These are phyloP conservation scores for Arthrocladium fulminans DNA, from an alignment of 2,329 filamentous ascomycete genomes.

Conservation along the genomic window DNA sequence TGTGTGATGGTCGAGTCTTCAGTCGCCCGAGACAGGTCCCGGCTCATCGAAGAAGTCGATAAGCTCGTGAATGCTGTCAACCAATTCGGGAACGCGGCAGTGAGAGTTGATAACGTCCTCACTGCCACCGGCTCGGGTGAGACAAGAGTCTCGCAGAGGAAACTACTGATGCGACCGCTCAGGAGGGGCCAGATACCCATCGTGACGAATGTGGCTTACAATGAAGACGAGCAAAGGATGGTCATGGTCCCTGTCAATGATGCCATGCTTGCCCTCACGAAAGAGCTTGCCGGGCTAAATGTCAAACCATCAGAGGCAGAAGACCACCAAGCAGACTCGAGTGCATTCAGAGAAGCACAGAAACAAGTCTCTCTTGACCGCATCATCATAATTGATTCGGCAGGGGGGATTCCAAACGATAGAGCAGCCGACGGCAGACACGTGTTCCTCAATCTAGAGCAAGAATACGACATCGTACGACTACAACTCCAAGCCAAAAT, in stretches of 20 bases:
- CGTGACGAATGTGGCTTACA: slow-evolving; percentile 57
- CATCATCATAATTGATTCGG: slow-evolving; percentile 76
- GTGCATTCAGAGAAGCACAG: slow-evolving; percentile 28
- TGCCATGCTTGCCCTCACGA: slow-evolving; percentile 65
- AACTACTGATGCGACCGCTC: slow-evolving; percentile 56
- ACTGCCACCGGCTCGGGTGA: slow-evolving; percentile 31
- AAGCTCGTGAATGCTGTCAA: slow-evolving; percentile 70
- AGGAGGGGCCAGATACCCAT: slow-evolving; percentile 62
- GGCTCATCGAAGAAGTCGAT: slow-evolving; percentile 55
- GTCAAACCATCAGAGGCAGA: slow-evolving; percentile 32
- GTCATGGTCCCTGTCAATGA: slow-evolving; percentile 50
- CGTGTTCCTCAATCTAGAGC: slow-evolving; percentile 86
- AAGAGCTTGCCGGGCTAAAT: slow-evolving; percentile 62
- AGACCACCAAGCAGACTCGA: slow-evolving; percentile 35
- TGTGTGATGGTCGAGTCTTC: slow-evolving; percentile 65
- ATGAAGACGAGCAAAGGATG: slow-evolving; percentile 39
- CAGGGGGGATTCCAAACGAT: slow-evolving; percentile 65
- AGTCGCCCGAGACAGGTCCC: slow-evolving; percentile 29
- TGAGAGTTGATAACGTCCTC: slow-evolving; percentile 55
- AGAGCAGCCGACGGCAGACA: slow-evolving; percentile 47
- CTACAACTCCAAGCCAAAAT: slow-evolving; percentile 44
- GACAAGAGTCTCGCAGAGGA: slow-evolving; percentile 33
- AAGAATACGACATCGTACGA: slow-evolving; percentile 68
- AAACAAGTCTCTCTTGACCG: slow-evolving; percentile 60
- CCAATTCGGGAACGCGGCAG: slow-evolving; percentile 57